phyloP scores from a whole-genome alignment of 176 grass and related monocot genomes.

The Olyra latifolia region DNA sequence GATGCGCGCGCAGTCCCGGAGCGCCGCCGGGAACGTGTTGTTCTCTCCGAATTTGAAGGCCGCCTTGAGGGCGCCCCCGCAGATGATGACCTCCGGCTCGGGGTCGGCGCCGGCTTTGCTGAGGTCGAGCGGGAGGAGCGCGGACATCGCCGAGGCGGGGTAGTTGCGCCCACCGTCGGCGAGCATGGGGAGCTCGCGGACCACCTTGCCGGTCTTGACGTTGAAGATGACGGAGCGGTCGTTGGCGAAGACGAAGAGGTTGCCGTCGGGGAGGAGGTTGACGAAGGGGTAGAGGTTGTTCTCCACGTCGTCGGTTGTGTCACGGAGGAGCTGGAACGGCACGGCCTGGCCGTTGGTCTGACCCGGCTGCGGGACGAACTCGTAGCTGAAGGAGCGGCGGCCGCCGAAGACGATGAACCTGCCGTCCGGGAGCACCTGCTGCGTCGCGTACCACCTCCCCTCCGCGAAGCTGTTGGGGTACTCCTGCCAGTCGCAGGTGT shows the following conservation, averaged over 20 bases:
- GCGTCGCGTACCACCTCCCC: slow-evolving; percentile 70
- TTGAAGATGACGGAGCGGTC: slow-evolving; percentile 80
- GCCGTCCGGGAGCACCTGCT: slow-evolving; percentile 56
- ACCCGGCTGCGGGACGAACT: slow-evolving; percentile 52
- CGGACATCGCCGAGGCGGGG: slow-evolving; percentile 76
- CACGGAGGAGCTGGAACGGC: slow-evolving; percentile 43
- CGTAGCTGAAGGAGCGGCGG: slow-evolving; percentile 73
- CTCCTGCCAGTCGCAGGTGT: slow-evolving; percentile 53
- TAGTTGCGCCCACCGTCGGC: slow-evolving; percentile 66
- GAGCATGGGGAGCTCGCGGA: slow-evolving; percentile 70
- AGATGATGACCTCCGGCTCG: slow-evolving; percentile 69
- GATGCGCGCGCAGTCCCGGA: slow-evolving; percentile 65
- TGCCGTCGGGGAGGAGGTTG: slow-evolving; percentile 81
- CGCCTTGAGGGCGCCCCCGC: slow-evolving; percentile 60
- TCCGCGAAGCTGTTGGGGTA: slow-evolving; percentile 43
- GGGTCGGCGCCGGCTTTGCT: slow-evolving; percentile 36
- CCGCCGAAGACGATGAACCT: slow-evolving; percentile 71
- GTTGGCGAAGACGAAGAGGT: slow-evolving; percentile 88
- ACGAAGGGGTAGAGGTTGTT: slow-evolving; percentile 99
- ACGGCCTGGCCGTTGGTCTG: slow-evolving; percentile 37
- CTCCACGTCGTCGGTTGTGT: slow-evolving; percentile 77
- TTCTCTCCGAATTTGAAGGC: slow-evolving; percentile 55
- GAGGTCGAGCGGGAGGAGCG: slow-evolving; percentile 73
- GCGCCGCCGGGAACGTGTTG: slow-evolving; percentile 40
- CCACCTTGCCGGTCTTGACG: slow-evolving; percentile 31